phyloP scores from a whole-genome alignment of 768 basidiomycete species.

The Panaeolus cyanescens region DNA sequence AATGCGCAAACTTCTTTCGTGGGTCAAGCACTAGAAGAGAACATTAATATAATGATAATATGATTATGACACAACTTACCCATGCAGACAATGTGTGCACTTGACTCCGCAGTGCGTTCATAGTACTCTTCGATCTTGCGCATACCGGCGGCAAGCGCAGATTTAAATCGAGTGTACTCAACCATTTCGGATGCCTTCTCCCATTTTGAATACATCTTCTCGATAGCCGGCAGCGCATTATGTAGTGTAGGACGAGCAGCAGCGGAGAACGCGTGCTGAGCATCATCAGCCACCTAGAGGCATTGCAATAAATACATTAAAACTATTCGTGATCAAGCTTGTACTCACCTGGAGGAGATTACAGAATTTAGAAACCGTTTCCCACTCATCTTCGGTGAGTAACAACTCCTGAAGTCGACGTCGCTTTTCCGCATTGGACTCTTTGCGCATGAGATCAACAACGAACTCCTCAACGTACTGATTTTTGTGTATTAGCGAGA shows the following conservation, averaged over 20 bases:
- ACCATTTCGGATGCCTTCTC: constrained; percentile 10
- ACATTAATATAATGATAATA: not conserved
- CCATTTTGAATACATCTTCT: constrained; percentile 24
- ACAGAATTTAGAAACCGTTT: not conserved
- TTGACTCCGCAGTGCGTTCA: constrained; percentile 22
- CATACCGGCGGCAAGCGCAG: constrained; percentile 18
- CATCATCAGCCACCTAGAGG: not conserved
- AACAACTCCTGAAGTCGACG: not conserved
- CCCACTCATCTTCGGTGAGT: not conserved
- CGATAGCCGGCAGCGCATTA: constrained; percentile 23
- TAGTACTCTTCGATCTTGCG: constrained; percentile 27
- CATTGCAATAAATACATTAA: not conserved
- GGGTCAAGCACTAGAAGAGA: constrained; percentile 1
- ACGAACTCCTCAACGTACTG: no score
- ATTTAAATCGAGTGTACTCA: constrained; percentile 16
- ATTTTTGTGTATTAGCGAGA: not conserved
- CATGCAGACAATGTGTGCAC: constrained; percentile 28
- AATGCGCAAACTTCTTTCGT: constrained; percentile 10
- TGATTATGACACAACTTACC: constrained; percentile 8
- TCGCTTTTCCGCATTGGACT: not conserved
- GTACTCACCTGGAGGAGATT: constrained; percentile 4
- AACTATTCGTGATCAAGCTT: not conserved
- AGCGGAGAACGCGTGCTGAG: constrained; percentile 21
- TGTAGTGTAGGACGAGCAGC: constrained; percentile 19
- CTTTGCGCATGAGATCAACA: not conserved